Evolutionary conservation across 768 basidiomycete genomes (phyloP).

Genomic region (Tricholoma saponaceum): DNA sequence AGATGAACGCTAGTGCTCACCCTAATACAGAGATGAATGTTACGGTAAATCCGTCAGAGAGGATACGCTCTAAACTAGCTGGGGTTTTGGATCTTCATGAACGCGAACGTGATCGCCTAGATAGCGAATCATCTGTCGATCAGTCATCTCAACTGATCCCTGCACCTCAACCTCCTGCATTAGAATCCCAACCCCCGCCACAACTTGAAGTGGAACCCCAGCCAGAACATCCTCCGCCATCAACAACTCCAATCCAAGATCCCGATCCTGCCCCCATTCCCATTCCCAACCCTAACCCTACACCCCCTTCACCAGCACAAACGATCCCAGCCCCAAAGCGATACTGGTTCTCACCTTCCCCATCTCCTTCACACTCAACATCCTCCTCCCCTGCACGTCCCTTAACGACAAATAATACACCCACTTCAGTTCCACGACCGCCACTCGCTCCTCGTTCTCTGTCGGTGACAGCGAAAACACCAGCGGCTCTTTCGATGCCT

Average conservation of each 20-base stretch:
- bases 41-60: too few species aligned
- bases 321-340: constrained; percentile 11
- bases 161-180: too few species aligned
- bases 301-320: constrained; percentile 7
- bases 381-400: constrained; percentile 10
- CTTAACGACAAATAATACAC: constrained; percentile 11
- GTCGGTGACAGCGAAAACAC: constrained; percentile 1
- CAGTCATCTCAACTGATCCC: neutral
- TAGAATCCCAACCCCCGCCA: neutral
- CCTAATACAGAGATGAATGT: too few species aligned
- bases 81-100: neutral
- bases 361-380: neutral
- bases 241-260: too few species aligned
- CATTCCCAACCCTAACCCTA: constrained; percentile 3
- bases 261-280: neutral
- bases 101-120: neutral
- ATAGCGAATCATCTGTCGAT: neutral
- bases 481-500: constrained; percentile 7
- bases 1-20: neutral
- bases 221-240: too few species aligned
- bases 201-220: neutral
- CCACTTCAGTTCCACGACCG: too few species aligned
- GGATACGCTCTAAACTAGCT: neutral
- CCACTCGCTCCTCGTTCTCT: constrained; percentile 4
- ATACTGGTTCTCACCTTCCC: constrained; percentile 19